These are phyloP conservation scores for Boletus rubescentipes DNA, from an alignment of 768 basidiomycete genomes.

Conservation along the genomic window DNA sequence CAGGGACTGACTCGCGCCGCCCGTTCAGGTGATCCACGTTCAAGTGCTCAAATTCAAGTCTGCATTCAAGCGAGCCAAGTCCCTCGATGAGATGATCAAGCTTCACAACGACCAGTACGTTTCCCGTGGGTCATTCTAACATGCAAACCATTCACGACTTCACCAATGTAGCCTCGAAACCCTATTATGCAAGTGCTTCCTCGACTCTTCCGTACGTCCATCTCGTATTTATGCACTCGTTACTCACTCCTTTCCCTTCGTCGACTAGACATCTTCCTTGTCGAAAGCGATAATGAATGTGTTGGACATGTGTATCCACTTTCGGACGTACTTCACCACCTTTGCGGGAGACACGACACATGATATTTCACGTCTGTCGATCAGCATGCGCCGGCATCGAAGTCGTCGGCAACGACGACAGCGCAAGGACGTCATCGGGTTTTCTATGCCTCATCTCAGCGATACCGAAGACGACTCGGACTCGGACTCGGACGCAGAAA, in stretches of 20 bases:
- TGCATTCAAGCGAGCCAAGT: conserved; percentile 49
- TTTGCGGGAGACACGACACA: conserved; percentile 63
- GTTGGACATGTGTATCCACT: conserved; percentile 72
- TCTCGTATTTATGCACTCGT: neutral
- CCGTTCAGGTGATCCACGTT: conserved; percentile 61
- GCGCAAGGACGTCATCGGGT: conserved; percentile 59
- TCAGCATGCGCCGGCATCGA: conserved; percentile 56
- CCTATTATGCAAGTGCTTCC: conserved; percentile 60
- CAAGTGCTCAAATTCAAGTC: conserved; percentile 62
- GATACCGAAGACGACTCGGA: conserved; percentile 36
- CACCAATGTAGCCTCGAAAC: conserved; percentile 54
- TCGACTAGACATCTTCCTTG: conserved; percentile 57
- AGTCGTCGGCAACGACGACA: conserved; percentile 58
- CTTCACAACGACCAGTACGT: conserved; percentile 71
- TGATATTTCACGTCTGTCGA: conserved; percentile 50
- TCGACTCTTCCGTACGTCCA: conserved; percentile 54
- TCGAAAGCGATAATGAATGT: conserved; percentile 66
- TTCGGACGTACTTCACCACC: conserved; percentile 60
- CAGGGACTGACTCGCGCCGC: neutral
- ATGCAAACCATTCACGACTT: neutral
- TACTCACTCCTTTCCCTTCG: neutral
- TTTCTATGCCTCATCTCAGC: conserved; percentile 40
- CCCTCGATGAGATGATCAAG: conserved; percentile 74
- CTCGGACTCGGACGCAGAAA: conserved; percentile 26
- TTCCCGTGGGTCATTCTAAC: neutral